A percentile compares a stretch with the other conserved stretches of the same genome.
Evolutionary conservation across 306 rosid genomes (phyloP).

Genomic region (Trifolium fragiferum): DNA sequence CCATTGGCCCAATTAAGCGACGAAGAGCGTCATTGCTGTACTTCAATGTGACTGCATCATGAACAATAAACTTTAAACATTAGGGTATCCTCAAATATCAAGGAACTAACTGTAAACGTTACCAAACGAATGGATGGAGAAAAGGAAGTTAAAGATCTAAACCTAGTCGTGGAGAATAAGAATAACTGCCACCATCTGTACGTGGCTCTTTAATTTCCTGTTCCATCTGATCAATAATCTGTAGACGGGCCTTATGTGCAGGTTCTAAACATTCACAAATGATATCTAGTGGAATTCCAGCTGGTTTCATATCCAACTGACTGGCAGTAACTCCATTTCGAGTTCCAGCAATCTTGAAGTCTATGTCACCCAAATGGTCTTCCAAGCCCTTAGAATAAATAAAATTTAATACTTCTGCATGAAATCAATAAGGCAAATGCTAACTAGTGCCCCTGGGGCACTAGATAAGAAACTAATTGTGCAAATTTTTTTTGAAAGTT

Average conservation of each 20-base stretch:
- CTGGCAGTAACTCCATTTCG: conserved; percentile 84
- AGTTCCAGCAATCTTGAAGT: conserved; percentile 95
- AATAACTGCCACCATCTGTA: conserved; percentile 53
- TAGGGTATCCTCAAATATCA: conserved; percentile 20
- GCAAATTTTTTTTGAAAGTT: too few species aligned
- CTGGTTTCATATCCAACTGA: conserved; percentile 97
- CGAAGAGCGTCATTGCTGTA: conserved; percentile 83
- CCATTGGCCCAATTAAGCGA: conserved; percentile 91
- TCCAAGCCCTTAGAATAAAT: conserved; percentile 77
- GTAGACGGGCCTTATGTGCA: conserved; percentile 89
- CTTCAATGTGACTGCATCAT: conserved; percentile 78
- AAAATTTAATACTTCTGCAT: conserved; percentile 21
- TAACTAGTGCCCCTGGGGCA: too few species aligned
- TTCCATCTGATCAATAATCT: conserved; percentile 90
- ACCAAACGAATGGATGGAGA: conserved; percentile 20
- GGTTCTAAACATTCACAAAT: conserved; percentile 84
- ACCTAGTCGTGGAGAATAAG: conserved; percentile 88
- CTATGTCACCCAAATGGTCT: conserved; percentile 98
- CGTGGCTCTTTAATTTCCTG: conserved; percentile 75
- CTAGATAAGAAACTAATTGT: too few species aligned
- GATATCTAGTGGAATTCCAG: conserved; percentile 94
- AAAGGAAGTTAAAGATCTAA: conserved; percentile 23
- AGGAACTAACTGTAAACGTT: conserved; percentile 16
- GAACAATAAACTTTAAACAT: conserved; percentile 41
- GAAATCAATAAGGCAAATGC: background rate